These are phyloP conservation scores for Dillenia turbinata DNA, from an alignment of 164 flowering plant species.

Conservation along the genomic window DNA sequence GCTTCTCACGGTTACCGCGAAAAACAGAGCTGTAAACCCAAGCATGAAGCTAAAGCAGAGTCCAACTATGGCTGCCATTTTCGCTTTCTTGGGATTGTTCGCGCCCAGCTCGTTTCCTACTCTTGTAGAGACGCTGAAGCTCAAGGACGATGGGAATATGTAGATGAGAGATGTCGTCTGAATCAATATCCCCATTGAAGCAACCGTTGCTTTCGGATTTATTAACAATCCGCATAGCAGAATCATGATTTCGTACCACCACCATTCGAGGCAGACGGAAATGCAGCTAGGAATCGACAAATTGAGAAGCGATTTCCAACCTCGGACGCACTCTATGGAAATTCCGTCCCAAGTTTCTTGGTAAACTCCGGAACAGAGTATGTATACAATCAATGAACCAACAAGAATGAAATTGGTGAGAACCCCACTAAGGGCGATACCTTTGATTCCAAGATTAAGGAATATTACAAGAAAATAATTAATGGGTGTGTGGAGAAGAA, in stretches of 20 bases:
- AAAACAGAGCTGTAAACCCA: conserved; percentile 40
- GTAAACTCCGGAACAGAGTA: conserved; percentile 29
- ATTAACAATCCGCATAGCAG: conserved; percentile 47
- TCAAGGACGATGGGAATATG: conserved; percentile 64
- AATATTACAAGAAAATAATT: conserved; percentile 39
- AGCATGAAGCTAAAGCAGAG: conserved; percentile 38
- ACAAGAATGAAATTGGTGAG: conserved; percentile 53
- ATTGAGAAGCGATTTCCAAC: conserved; percentile 34
- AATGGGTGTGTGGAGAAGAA: conserved; percentile 47
- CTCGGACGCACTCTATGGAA: conserved; percentile 37
- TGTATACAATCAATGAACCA: conserved; percentile 28
- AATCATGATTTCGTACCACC: conserved; percentile 84
- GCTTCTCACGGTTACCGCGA: conserved; percentile 37
- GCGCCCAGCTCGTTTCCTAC: conserved; percentile 67
- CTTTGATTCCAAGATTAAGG: conserved; percentile 27
- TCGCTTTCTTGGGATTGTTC: conserved; percentile 38
- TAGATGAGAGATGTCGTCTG: conserved; percentile 56
- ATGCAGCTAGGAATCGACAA: conserved; percentile 64
- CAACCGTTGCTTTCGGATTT: conserved; percentile 59
- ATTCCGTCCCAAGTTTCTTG: conserved; percentile 39
- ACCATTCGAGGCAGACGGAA: conserved; percentile 75
- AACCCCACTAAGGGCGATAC: conserved; percentile 49
- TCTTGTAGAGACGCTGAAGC: conserved; percentile 61
- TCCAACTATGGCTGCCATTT: conserved; percentile 41
- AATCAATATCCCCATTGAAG: conserved; percentile 66